Evolutionary conservation across 768 basidiomycete genomes (phyloP).

Genomic region (Strobilomyces dryophilus): DNA sequence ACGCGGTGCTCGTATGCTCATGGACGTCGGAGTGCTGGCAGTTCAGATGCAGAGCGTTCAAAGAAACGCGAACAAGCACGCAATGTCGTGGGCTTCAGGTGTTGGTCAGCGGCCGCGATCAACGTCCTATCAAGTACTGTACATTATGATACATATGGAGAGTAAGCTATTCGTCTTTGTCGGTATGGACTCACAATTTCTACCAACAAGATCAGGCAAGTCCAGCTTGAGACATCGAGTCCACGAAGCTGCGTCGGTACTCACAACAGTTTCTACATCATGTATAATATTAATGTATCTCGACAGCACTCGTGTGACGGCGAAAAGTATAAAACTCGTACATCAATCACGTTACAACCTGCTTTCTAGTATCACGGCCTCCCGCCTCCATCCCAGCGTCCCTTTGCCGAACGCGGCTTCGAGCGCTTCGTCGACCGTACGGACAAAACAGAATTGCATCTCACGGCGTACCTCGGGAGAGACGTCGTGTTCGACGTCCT

Average conservation of each 20-base stretch:
- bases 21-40: slow-evolving; percentile 16
- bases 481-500: slow-evolving; percentile 85
- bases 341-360: slow-evolving; percentile 35
- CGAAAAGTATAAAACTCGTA: not conserved
- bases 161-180: no score
- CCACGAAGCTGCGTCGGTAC: not conserved
- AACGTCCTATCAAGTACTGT: no score
- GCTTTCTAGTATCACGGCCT: slow-evolving; percentile 48
- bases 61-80: no score
- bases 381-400: slow-evolving; percentile 59
- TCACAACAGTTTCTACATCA: not conserved
- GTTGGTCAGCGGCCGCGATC: no score
- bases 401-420: slow-evolving; percentile 80
- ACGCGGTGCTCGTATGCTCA: slow-evolving; percentile 52
- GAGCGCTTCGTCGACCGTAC: slow-evolving; percentile 73
- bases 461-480: slow-evolving; percentile 66
- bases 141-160: no score
- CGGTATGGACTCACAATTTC: no score
- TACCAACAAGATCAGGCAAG: no score
- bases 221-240: no score
- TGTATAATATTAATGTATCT: not conserved
- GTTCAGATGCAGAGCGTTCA: not conserved
- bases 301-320: not conserved
- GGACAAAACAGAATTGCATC: slow-evolving; percentile 81
- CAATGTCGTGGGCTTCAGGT: no score